phyloP scores from a whole-genome alignment of 1,284 basidiomycete species.

The Sanguinoderma infundibulare region DNA sequence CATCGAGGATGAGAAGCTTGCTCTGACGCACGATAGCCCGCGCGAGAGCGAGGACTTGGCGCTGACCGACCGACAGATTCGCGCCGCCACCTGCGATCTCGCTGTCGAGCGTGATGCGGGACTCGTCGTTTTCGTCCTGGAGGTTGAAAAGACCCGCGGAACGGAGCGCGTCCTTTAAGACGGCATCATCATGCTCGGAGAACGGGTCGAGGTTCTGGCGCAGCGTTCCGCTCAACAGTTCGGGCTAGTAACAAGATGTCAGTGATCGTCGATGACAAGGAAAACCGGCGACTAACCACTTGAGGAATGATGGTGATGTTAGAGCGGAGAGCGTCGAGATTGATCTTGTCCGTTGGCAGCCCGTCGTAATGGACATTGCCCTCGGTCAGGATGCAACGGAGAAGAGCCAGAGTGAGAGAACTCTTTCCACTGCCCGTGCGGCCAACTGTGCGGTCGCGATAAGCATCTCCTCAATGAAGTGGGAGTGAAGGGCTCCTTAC shows the following conservation, averaged over 20 bases:
- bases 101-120: conserved; percentile 56
- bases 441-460: conserved; percentile 43
- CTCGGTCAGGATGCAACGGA: conserved; percentile 51
- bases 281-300: conserved; percentile 25
- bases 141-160: conserved; percentile 55
- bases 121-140: conserved; percentile 53
- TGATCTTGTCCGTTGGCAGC: conserved; percentile 44
- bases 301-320: conserved; percentile 53
- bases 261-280: background rate
- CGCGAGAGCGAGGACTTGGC: conserved; percentile 66
- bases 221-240: conserved; percentile 63
- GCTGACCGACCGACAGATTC: conserved; percentile 61
- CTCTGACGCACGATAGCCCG: conserved; percentile 63
- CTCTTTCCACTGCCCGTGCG: conserved; percentile 58
- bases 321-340: conserved; percentile 60
- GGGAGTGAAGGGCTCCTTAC: background rate
- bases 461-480: background rate
- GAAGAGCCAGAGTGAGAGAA: conserved; percentile 46
- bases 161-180: conserved; percentile 51
- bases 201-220: conserved; percentile 76
- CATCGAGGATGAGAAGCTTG: conserved; percentile 66
- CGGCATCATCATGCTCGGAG: conserved; percentile 71
- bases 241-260: conserved; percentile 49
- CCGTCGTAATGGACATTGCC: conserved; percentile 46
- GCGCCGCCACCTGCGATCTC: conserved; percentile 60